Evolutionary conservation across 2,329 filamentous ascomycete species (phyloP), one percentile per base, ranked within the genome.

Genomic region (Myrmaecium sp.): DNA sequence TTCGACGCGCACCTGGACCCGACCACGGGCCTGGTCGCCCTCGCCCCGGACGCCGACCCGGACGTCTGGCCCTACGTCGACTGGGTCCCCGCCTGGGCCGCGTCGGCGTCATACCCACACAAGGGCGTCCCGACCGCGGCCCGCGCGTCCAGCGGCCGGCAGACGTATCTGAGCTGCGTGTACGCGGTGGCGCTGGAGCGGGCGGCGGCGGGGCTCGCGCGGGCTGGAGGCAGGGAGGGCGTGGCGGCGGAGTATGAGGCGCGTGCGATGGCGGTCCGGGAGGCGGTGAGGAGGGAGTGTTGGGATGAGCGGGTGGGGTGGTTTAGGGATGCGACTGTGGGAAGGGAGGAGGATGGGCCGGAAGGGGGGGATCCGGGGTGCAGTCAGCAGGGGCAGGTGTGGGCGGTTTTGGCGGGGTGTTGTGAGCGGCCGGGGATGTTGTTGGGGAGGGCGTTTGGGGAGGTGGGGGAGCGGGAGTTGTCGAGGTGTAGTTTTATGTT

Each of bases 121-220:
- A 52, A 52, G 23, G 55, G 55, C 3, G 52, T 57, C 0, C 54
- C 55, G 0, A 49, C 48, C 0, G 47, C 52, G 0, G 53, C 48
- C 4, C 37, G 48, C 6, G 37, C 36, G 8, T 45, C 49, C 2
- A 55, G 55, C 25, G 28, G 44, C 3, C n/a, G n/a, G n/a, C 50
- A 54, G 31, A 55, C 55, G 0, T 58, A 56, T 29, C 51, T 50
- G 32, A 57, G 46, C 26, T 36, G 54, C 38, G 35, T 58, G 0
- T 57, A 55, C 26, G 51, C 50, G 0, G 53, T 49, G 23, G 43
- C 45, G 0, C 36, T 60, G 0, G 39, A 43, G 3, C 37, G 46
- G 15, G 46, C 45, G 0, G 51, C 55, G 1, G 6, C 23, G 1
- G n/a, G n/a, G n/a, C 41, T 60, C 0, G 26, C 49, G 3, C 39